A percentile compares a stretch with the other conserved stretches of the same genome.
Evolutionary conservation across 148 eudicot genomes (phyloP).

Genomic region (Nepenthes mirabilis): DNA sequence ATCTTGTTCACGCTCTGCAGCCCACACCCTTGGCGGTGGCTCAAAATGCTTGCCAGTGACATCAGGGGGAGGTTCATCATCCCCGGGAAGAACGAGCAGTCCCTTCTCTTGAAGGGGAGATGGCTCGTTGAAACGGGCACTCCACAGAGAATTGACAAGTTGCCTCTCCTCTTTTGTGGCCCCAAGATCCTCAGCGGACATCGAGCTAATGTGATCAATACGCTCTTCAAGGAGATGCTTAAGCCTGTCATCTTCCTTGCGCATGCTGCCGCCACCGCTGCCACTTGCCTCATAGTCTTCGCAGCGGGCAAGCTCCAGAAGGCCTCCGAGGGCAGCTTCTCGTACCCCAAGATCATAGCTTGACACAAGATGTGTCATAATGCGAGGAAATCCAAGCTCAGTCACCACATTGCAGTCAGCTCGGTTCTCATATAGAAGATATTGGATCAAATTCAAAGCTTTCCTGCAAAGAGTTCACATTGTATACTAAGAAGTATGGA

Average conservation of each 20-base stretch:
- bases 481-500: neutral
- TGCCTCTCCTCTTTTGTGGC: constrained; percentile 72
- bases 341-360: constrained; percentile 59
- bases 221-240: constrained; percentile 63
- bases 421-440: constrained; percentile 53
- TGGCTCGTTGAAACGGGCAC: constrained; percentile 45
- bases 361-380: constrained; percentile 70
- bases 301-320: constrained; percentile 55
- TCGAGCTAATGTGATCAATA: constrained; percentile 41
- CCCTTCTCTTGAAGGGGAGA: constrained; percentile 69
- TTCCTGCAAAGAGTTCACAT: constrained; percentile 42
- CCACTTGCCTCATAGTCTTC: constrained; percentile 12
- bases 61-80: constrained; percentile 71
- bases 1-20: constrained; percentile 35
- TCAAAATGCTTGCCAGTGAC: constrained; percentile 70
- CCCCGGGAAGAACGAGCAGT: constrained; percentile 67
- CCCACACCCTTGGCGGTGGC: constrained; percentile 78
- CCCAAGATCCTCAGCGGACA: constrained; percentile 71
- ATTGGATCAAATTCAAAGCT: constrained; percentile 80
- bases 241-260: constrained; percentile 53
- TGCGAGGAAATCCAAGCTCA: constrained; percentile 76
- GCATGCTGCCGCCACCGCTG: constrained; percentile 9
- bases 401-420: constrained; percentile 39
- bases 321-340: constrained; percentile 75
- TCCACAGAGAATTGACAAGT: constrained; percentile 78